Conservation (phyloP, 2,329 filamentous ascomycete genomes). For the Trichoderma koningii region DNA sequence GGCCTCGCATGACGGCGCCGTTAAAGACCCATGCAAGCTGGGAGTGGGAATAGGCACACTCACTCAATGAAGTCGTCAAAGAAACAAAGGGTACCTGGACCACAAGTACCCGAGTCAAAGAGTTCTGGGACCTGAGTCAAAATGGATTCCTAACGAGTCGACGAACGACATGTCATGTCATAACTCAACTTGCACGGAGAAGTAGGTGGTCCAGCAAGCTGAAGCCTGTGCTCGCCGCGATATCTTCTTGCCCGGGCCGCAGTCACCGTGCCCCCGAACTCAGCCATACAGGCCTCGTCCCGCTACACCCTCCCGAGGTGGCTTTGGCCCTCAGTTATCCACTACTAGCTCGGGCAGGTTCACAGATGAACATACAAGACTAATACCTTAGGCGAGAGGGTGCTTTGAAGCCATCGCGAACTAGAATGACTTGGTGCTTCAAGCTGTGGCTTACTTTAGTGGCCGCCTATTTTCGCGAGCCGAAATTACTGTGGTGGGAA, state of each 20-base stretch:
- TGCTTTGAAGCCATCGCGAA: constrained; percentile 13
- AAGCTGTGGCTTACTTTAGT: background rate
- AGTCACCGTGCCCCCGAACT: background rate
- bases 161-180: background rate
- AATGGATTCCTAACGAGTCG: too few relatives aligned
- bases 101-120: constrained; percentile 11
- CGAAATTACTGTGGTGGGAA: too few relatives aligned
- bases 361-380: too few relatives aligned
- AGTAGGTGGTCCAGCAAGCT: background rate
- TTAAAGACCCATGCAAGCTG: constrained; percentile 10
- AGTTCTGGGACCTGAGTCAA: too few relatives aligned
- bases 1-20: constrained; percentile 18
- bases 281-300: constrained; percentile 6
- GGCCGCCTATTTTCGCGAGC: too few relatives aligned
- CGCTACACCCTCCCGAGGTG: constrained; percentile 16
- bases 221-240: constrained; percentile 4
- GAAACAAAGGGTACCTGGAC: constrained; percentile 8
- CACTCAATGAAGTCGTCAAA: too few relatives aligned
- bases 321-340: too few relatives aligned
- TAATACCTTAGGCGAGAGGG: background rate
- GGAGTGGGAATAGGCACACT: background rate
- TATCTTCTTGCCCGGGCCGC: background rate
- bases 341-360: too few relatives aligned
- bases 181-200: background rate
- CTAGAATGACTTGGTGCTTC: too few relatives aligned